Percentiles rank a stretch among this genome's conserved stretches.
phyloP scores from a whole-genome alignment of 495 filamentous ascomycete genomes.

The Lasiosphaeria ovina region DNA sequence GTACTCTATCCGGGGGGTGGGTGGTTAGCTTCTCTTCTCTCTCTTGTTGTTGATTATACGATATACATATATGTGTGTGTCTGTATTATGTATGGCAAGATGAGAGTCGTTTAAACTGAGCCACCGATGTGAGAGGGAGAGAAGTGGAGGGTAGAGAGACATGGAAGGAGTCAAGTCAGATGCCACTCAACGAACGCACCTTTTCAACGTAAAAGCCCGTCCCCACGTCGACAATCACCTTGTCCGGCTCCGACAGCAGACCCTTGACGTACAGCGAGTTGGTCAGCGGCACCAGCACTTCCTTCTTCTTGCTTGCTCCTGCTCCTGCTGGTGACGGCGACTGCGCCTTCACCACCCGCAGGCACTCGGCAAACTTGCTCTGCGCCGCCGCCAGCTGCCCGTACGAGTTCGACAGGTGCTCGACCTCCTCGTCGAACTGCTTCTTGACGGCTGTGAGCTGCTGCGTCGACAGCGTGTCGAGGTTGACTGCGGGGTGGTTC shows the following conservation, averaged over 20 bases:
- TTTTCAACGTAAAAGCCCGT: slow-evolving; percentile 98
- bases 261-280: slow-evolving; percentile 93
- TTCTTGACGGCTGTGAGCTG: slow-evolving; percentile 72
- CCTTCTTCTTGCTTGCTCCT: slow-evolving; percentile 42
- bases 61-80: no score
- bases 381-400: slow-evolving; percentile 85
- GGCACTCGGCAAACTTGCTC: slow-evolving; percentile 86
- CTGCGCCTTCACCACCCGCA: slow-evolving; percentile 61
- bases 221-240: slow-evolving; percentile 91
- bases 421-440: slow-evolving; percentile 90
- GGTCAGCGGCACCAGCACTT: slow-evolving; percentile 86
- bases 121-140: no score
- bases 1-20: slow-evolving; percentile 42
- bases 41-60: slow-evolving; percentile 16
- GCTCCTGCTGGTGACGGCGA: neutral
- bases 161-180: neutral
- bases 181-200: slow-evolving; percentile 38
- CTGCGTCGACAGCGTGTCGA: slow-evolving; percentile 49
- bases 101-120: no score
- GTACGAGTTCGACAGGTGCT: slow-evolving; percentile 88
- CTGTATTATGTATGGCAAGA: no score
- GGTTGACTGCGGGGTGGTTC: no score
- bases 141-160: neutral
- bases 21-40: no score
- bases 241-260: slow-evolving; percentile 67